Conservation (phyloP, 352 stramenopile genomes). For the Phytopythium oedochilum region DNA sequence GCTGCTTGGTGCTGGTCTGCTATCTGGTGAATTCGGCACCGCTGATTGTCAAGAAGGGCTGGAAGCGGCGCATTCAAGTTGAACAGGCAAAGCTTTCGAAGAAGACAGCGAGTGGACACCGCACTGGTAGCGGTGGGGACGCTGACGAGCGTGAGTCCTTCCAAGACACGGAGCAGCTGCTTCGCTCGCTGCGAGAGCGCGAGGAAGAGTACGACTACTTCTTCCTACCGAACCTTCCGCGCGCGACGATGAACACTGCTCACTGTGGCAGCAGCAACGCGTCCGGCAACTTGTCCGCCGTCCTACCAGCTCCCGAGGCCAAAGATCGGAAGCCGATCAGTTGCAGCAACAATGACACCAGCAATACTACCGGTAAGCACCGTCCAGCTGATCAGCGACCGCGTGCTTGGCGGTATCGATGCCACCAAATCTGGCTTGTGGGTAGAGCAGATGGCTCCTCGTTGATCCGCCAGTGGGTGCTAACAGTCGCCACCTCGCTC, state of each 20-base stretch:
- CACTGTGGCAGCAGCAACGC: background rate
- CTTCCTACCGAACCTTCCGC: constrained; percentile 28
- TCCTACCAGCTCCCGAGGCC: background rate
- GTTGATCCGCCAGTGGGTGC: constrained; percentile 11
- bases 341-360: background rate
- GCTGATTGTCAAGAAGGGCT: constrained; percentile 62
- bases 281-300: background rate
- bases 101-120: constrained; percentile 28
- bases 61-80: constrained; percentile 46
- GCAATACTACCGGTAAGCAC: background rate
- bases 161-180: constrained; percentile 54
- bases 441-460: background rate
- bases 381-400: background rate
- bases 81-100: constrained; percentile 40
- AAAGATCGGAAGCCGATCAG: background rate
- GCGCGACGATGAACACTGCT: background rate
- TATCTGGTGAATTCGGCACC: constrained; percentile 67
- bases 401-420: background rate
- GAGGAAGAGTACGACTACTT: constrained; percentile 66
- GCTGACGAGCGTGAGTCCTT: constrained; percentile 45
- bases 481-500: constrained; percentile 36
- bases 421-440: background rate
- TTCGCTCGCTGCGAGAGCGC: constrained; percentile 48
- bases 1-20: constrained; percentile 39
- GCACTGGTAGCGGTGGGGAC: constrained; percentile 7